phyloP scores from a whole-genome alignment of 805 yeast genomes.

The Schwanniomyces sp. region DNA sequence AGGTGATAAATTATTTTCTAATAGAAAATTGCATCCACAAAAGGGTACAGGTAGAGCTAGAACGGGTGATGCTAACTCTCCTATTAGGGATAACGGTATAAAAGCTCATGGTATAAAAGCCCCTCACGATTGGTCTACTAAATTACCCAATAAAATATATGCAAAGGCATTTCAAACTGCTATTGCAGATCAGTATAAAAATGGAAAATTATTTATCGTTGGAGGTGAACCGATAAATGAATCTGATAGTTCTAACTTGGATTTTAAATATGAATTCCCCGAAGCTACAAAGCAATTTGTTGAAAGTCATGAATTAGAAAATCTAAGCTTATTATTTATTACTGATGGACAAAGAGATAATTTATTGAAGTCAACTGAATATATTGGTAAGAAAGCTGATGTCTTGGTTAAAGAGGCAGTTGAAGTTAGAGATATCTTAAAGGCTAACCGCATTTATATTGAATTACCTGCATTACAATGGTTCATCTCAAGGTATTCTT shows the following conservation, averaged over 20 bases:
- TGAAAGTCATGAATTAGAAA: constrained; percentile 47
- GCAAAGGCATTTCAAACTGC: constrained; percentile 78
- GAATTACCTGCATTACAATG: constrained; percentile 73
- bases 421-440: constrained; percentile 79
- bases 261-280: constrained; percentile 40
- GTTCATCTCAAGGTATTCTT: constrained; percentile 37
- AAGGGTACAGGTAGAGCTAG: constrained; percentile 96
- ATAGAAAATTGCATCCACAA: constrained; percentile 81
- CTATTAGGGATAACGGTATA: constrained; percentile 86
- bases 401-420: constrained; percentile 75
- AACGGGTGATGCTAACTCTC: constrained; percentile 94
- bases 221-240: constrained; percentile 47
- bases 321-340: constrained; percentile 64
- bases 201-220: constrained; percentile 68
- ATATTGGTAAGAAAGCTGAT: constrained; percentile 53
- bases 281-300: constrained; percentile 52
- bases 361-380: constrained; percentile 57
- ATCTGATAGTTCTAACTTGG: constrained; percentile 20
- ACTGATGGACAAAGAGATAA: constrained; percentile 61
- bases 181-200: constrained; percentile 73
- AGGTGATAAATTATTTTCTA: constrained; percentile 80
- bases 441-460: constrained; percentile 72
- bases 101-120: constrained; percentile 87
- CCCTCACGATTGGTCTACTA: constrained; percentile 84
- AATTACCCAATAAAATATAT: constrained; percentile 72